These are phyloP conservation scores for Exophiala aquamarina DNA, from an alignment of 2,329 filamentous ascomycete species.

Conservation along the genomic window DNA sequence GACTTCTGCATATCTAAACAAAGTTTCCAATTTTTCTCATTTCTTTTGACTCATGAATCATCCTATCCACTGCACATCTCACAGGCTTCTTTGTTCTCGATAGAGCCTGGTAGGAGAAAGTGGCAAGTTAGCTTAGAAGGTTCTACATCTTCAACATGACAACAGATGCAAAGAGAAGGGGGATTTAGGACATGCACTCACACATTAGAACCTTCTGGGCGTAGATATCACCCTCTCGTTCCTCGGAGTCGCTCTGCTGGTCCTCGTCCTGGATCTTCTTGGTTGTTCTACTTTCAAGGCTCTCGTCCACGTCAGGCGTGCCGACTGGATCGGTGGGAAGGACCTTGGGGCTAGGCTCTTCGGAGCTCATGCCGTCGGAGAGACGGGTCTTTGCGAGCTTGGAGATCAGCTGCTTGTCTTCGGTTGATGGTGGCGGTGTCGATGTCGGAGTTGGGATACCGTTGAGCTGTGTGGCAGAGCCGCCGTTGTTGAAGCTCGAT, in stretches of 20 bases:
- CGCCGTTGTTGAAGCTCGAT: slow-evolving; percentile 32
- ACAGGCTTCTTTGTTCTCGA: slow-evolving; percentile 93
- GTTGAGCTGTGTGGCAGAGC: slow-evolving; percentile 48
- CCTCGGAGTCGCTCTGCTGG: slow-evolving; percentile 66
- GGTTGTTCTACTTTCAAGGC: slow-evolving; percentile 45
- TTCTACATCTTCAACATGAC: too few relatives aligned
- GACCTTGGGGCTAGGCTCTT: slow-evolving; percentile 71
- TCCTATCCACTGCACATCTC: slow-evolving; percentile 90
- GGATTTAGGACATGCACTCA: too few relatives aligned
- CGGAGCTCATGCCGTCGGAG: slow-evolving; percentile 71
- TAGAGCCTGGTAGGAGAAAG: slow-evolving; percentile 64
- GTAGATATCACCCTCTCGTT: slow-evolving; percentile 89
- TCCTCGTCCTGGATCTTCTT: slow-evolving; percentile 70
- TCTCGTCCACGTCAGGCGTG: slow-evolving; percentile 62
- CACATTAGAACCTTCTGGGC: slow-evolving; percentile 88
- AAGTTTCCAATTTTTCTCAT: too few relatives aligned
- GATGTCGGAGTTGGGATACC: slow-evolving; percentile 68
- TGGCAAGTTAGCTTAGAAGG: slow-evolving; percentile 32
- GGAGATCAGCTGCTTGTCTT: slow-evolving; percentile 51
- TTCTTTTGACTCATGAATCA: slow-evolving; percentile 32
- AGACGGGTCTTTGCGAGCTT: slow-evolving; percentile 48
- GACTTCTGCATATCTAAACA: too few relatives aligned
- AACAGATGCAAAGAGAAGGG: background rate
- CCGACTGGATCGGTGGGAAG: slow-evolving; percentile 68
- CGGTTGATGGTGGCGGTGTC: slow-evolving; percentile 58